A percentile compares a stretch with the other conserved stretches of the same genome.
Evolutionary conservation across 805 yeast species (phyloP).

Genomic region (Wickerhamiella kurtzmanii): DNA sequence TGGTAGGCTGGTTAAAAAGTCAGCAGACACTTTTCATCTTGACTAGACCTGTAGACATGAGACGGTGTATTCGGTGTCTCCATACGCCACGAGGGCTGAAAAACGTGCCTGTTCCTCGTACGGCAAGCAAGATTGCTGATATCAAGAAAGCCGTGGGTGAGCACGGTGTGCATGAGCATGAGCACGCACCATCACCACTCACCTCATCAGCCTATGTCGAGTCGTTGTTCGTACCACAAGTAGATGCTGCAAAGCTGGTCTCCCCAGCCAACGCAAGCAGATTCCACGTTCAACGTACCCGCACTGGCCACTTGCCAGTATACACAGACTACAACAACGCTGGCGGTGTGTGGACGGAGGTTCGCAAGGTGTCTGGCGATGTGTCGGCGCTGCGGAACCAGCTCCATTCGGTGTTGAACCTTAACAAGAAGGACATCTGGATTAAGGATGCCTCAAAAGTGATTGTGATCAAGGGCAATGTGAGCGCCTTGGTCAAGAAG

Average conservation of each 20-base stretch:
- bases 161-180: not conserved
- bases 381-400: constrained; percentile 53
- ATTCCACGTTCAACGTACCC: constrained; percentile 17
- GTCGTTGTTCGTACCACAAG: constrained; percentile 7
- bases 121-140: constrained; percentile 16
- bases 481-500: constrained; percentile 26
- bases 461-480: constrained; percentile 41
- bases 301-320: constrained; percentile 61
- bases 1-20: not conserved
- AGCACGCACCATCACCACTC: constrained; percentile 2
- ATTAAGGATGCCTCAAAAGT: constrained; percentile 40
- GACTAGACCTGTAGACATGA: not conserved
- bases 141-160: constrained; percentile 7
- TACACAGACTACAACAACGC: constrained; percentile 56
- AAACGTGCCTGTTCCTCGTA: constrained; percentile 42
- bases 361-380: constrained; percentile 60
- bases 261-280: constrained; percentile 9
- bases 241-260: not conserved
- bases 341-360: constrained; percentile 53
- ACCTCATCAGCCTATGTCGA: constrained; percentile 4
- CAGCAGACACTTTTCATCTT: not conserved
- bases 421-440: constrained; percentile 35
- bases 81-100: constrained; percentile 2
- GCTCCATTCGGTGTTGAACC: constrained; percentile 35
- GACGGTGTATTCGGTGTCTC: not conserved